phyloP scores from a whole-genome alignment of 345 rosid species.

The Microthlaspi erraticum region DNA sequence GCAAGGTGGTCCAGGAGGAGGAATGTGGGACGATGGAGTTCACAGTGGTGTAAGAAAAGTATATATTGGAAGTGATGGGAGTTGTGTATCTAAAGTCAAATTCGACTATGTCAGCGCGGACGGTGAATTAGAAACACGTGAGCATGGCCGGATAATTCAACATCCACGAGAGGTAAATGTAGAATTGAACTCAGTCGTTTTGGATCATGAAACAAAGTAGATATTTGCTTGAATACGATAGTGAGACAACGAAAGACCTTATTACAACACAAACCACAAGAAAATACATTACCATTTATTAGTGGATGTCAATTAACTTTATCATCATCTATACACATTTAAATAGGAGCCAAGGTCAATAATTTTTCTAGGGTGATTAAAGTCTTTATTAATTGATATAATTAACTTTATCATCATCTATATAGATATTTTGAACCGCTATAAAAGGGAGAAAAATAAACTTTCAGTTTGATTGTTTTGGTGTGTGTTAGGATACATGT shows the following conservation, averaged over 20 bases:
- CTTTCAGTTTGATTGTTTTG: background rate
- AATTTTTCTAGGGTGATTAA: no score
- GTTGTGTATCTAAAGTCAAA: conserved; percentile 5
- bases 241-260: no score
- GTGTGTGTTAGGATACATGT: background rate
- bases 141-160: conserved; percentile 8
- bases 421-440: background rate
- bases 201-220: no score
- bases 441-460: no score
- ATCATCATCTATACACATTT: no score
- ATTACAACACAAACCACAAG: no score
- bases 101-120: conserved; percentile 15
- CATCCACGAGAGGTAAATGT: background rate
- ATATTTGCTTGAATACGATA: background rate
- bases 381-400: background rate
- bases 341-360: no score
- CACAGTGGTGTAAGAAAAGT: conserved; percentile 13
- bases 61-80: conserved; percentile 7
- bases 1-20: conserved; percentile 25
- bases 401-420: background rate
- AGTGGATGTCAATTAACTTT: no score
- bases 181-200: background rate
- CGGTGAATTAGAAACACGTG: background rate
- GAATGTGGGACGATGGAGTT: conserved; percentile 21
- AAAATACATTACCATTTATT: no score